Percentiles rank a stretch among this genome's conserved stretches.
Conservation (phyloP, 1,139 yeast genomes). For the Lodderomyces orthopsilosis region DNA sequence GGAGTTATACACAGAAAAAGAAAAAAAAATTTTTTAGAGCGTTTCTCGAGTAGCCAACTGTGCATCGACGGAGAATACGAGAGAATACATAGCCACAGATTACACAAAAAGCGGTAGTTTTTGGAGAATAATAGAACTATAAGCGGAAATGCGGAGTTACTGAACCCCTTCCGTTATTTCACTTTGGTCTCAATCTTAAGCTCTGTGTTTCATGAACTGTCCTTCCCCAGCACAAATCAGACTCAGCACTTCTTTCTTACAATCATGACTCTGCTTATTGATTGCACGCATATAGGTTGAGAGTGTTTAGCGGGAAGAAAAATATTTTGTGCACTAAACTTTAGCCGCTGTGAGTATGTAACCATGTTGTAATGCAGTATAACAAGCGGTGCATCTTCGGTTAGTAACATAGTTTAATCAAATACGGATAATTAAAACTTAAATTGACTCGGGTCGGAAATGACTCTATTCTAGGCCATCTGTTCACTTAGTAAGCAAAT, state of each 20-base stretch:
- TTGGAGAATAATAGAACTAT: background rate
- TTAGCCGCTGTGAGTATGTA: background rate
- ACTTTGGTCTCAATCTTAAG: too few relatives aligned
- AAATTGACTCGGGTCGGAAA: background rate
- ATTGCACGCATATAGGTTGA: too few relatives aligned
- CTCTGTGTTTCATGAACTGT: too few relatives aligned
- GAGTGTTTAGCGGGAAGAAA: too few relatives aligned
- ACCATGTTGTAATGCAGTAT: constrained; percentile 1
- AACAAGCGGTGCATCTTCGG: background rate
- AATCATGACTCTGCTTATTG: too few relatives aligned
- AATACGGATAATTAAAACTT: too few relatives aligned
- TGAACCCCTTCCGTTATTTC: too few relatives aligned
- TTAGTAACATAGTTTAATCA: background rate
- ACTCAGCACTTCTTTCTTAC: too few relatives aligned
- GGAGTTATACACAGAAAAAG: background rate
- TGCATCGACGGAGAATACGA: background rate
- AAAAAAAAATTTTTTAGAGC: too few relatives aligned
- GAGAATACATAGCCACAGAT: background rate
- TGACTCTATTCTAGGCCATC: background rate
- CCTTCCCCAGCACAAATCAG: too few relatives aligned
- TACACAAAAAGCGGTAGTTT: background rate
- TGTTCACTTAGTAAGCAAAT: too few relatives aligned
- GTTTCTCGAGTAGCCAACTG: too few relatives aligned
- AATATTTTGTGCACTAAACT: background rate
- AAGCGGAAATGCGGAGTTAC: background rate